Evolutionary conservation across 163 green algal species (phyloP).

Genomic region (Volvox carteri): DNA sequence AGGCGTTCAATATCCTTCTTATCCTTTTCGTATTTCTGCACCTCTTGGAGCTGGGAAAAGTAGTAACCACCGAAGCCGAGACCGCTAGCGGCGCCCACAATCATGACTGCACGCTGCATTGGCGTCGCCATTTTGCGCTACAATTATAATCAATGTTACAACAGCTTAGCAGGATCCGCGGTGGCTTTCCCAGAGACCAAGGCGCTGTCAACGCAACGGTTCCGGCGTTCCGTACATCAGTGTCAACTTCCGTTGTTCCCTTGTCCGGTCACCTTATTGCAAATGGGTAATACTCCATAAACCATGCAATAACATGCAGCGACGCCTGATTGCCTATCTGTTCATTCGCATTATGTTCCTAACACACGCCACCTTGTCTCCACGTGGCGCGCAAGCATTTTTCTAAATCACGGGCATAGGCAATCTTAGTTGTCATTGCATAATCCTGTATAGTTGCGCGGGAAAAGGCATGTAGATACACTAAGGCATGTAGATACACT

Average conservation of each 20-base stretch:
- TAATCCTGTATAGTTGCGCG: no score
- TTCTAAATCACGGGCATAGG: no score
- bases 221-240: neutral
- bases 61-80: conserved; percentile 44
- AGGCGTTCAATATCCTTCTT: conserved; percentile 22
- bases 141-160: neutral
- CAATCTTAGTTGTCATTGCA: no score
- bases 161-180: neutral
- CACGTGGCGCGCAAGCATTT: no score
- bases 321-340: no score
- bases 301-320: no score
- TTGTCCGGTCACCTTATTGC: neutral
- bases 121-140: conserved; percentile 4
- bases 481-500: no score
- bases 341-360: no score
- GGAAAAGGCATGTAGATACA: no score
- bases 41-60: conserved; percentile 26
- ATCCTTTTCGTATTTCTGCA: conserved; percentile 48
- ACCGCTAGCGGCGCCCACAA: conserved; percentile 22
- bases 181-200: neutral
- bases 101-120: conserved; percentile 22
- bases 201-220: neutral
- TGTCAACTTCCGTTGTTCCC: neutral
- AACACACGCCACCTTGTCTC: no score
- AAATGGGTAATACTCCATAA: neutral